These are phyloP conservation scores for Entonaema liquescens DNA, from an alignment of 495 filamentous ascomycete genomes.

Conservation along the genomic window DNA sequence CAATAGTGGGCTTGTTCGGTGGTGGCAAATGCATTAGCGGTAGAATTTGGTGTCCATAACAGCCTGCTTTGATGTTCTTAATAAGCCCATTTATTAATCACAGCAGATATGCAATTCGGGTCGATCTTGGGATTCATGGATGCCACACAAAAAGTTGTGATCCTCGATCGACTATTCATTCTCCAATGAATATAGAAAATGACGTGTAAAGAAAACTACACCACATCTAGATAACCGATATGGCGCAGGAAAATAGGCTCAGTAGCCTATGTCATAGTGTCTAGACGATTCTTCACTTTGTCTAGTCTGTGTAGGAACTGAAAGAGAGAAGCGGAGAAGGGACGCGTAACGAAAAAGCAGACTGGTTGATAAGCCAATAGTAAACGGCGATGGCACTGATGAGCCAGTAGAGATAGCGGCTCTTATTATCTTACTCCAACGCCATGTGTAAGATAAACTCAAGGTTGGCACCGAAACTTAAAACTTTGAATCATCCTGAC, in stretches of 20 bases:
- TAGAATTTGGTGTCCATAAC: slow-evolving; percentile 7
- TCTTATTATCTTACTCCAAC: slow-evolving; percentile 15
- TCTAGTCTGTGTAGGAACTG: not conserved
- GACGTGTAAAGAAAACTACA: not conserved
- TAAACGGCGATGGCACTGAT: slow-evolving; percentile 2
- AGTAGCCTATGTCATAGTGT: not conserved
- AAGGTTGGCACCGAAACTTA: slow-evolving; percentile 32
- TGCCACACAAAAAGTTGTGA: slow-evolving; percentile 4
- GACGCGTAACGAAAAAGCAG: slow-evolving; percentile 17
- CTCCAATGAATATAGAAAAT: not conserved
- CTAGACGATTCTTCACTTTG: not conserved
- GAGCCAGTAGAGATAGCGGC: slow-evolving; percentile 1
- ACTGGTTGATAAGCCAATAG: not conserved
- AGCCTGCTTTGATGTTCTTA: not conserved
- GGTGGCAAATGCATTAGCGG: slow-evolving; percentile 21
- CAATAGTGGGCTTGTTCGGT: not conserved
- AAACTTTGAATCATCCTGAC: slow-evolving; percentile 1
- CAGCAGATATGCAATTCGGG: not conserved
- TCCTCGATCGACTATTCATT: not conserved
- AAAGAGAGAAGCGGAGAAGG: not conserved
- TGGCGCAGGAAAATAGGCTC: not conserved
- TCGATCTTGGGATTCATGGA: not conserved
- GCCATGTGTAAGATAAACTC: slow-evolving; percentile 2
- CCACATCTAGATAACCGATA: not conserved
- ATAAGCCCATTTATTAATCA: not conserved